Conservation (phyloP, 257 asterid genomes). For the Jaltomata sinuosa region DNA sequence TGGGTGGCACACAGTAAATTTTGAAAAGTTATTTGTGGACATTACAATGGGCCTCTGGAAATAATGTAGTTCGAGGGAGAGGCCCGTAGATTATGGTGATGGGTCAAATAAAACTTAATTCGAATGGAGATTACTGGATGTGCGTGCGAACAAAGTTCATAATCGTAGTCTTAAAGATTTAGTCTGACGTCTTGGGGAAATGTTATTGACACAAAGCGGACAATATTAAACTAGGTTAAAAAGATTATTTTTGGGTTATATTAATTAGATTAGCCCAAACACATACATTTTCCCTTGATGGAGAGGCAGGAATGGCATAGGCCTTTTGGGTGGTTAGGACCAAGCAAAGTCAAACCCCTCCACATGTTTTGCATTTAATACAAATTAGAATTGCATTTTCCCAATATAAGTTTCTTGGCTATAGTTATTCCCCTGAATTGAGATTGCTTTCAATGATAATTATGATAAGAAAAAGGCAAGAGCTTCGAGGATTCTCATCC, state of each 20-base stretch:
- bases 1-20: no score
- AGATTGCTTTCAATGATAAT: not conserved
- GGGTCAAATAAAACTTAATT: not conserved
- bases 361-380: conserved; percentile 6
- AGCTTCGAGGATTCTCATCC: not conserved
- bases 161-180: not conserved
- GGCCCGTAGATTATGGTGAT: not conserved
- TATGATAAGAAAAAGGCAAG: not conserved
- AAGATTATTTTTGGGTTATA: not conserved
- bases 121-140: not conserved
- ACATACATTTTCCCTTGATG: not conserved
- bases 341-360: not conserved
- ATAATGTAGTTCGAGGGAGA: no score
- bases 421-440: not conserved
- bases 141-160: not conserved
- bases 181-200: not conserved
- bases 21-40: no score
- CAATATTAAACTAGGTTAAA: not conserved
- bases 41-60: not conserved
- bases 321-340: not conserved
- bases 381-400: not conserved
- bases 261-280: not conserved
- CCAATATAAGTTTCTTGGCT: not conserved
- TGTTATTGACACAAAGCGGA: not conserved
- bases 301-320: not conserved